A percentile compares a stretch with the other conserved stretches of the same genome.
Evolutionary conservation across 2,329 filamentous ascomycete species (phyloP).

Genomic region (Monosporascus sp.): DNA sequence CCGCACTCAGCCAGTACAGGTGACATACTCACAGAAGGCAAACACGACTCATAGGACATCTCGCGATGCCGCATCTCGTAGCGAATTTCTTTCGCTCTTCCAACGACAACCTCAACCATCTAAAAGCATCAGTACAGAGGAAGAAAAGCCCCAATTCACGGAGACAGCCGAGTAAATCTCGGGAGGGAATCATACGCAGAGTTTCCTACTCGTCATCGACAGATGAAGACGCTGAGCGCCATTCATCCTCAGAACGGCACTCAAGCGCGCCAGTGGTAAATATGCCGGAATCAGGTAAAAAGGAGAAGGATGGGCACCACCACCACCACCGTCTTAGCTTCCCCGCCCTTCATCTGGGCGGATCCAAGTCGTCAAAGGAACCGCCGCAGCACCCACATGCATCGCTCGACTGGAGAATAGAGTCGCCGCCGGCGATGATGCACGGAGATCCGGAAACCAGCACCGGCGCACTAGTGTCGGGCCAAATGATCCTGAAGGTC

Average conservation of each 20-base stretch:
- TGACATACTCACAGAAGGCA: slow-evolving; percentile 5
- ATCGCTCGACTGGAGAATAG: slow-evolving; percentile 56
- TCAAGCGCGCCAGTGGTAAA: slow-evolving; percentile 20
- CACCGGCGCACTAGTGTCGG: slow-evolving; percentile 79
- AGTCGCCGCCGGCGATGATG: slow-evolving; percentile 82
- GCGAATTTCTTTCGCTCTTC: slow-evolving; percentile 52
- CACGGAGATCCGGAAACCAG: slow-evolving; percentile 71
- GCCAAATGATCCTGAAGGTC: slow-evolving; percentile 71
- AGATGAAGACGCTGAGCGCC: slow-evolving; percentile 29
- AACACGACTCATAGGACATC: slow-evolving; percentile 8
- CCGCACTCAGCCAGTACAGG: background rate
- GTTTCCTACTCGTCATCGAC: slow-evolving; percentile 32
- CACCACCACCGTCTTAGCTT: slow-evolving; percentile 30
- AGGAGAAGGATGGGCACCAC: slow-evolving; percentile 32
- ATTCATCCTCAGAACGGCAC: slow-evolving; percentile 13
- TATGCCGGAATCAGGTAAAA: slow-evolving; percentile 33
- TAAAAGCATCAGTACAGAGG: slow-evolving; percentile 35
- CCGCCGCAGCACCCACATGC: slow-evolving; percentile 33
- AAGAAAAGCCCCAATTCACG: slow-evolving; percentile 24
- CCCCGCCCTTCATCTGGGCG: slow-evolving; percentile 36
- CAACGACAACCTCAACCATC: slow-evolving; percentile 48
- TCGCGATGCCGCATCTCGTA: slow-evolving; percentile 53
- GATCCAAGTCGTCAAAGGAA: slow-evolving; percentile 35
- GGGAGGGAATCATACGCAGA: slow-evolving; percentile 27
- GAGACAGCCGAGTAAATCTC: slow-evolving; percentile 16